phyloP scores from a whole-genome alignment of 2,329 filamentous ascomycete species.

The Xylariomycetidae sp. region DNA sequence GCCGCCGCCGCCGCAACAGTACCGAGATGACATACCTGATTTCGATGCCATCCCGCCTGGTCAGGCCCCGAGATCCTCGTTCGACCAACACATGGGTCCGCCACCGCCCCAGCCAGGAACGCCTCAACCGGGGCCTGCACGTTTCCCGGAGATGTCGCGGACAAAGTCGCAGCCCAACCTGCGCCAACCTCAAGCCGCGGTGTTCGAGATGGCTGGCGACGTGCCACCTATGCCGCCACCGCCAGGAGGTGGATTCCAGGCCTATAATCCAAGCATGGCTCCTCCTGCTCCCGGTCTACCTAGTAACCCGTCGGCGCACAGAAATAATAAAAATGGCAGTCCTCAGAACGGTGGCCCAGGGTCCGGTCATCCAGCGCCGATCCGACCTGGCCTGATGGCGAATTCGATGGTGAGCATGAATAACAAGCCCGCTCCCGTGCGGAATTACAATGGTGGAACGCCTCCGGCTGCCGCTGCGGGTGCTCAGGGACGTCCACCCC shows the following conservation, averaged over 20 bases:
- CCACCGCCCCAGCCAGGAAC: conserved; percentile 18
- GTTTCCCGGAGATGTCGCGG: conserved; percentile 49
- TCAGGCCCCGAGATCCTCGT: conserved; percentile 35
- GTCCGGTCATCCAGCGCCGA: conserved; percentile 56
- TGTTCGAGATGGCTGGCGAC: conserved; percentile 70
- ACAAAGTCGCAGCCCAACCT: conserved; percentile 66
- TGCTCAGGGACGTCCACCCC: conserved; percentile 33
- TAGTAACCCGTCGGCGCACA: conserved; percentile 20
- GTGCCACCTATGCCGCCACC: conserved; percentile 53
- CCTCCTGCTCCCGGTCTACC: conserved; percentile 14
- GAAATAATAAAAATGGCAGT: conserved; percentile 24
- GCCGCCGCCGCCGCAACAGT: conserved; percentile 20
- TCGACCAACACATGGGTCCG: conserved; percentile 45
- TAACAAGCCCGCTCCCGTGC: conserved; percentile 54
- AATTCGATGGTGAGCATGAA: conserved; percentile 52
- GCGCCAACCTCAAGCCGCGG: conserved; percentile 58
- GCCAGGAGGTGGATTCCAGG: conserved; percentile 35
- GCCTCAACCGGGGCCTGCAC: conserved; percentile 46
- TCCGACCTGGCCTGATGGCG: conserved; percentile 58
- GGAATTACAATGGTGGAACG: conserved; percentile 50
- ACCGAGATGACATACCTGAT: conserved; percentile 34
- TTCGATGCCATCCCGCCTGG: conserved; percentile 36
- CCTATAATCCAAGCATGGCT: conserved; percentile 22
- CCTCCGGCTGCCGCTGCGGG: conserved; percentile 28
- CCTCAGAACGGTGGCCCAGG: conserved; percentile 26